Percentiles rank a stretch among this genome's conserved stretches.
These are phyloP conservation scores for Schizosaccharomyces octosporus DNA, from an alignment of 805 yeast genomes.

Conservation along the genomic window DNA sequence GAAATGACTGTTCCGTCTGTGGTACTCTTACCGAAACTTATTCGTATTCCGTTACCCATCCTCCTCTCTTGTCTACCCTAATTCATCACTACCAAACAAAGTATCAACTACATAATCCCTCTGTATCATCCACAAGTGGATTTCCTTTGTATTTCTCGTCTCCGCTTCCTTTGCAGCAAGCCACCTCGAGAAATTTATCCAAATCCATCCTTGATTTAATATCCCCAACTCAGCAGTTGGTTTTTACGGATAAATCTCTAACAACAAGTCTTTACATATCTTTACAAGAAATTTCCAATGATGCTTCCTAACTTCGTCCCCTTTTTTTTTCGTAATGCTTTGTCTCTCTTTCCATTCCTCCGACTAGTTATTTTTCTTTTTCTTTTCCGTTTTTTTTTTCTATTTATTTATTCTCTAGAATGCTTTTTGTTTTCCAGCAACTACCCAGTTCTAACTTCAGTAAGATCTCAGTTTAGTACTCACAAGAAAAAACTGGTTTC, in stretches of 20 bases:
- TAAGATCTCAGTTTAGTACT: too few relatives aligned
- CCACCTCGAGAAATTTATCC: neutral
- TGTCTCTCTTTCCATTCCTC: too few relatives aligned
- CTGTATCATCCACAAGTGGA: neutral
- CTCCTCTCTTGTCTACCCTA: neutral
- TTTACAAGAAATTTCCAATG: too few relatives aligned
- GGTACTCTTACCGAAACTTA: slow-evolving; percentile 16
- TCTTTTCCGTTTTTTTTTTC: too few relatives aligned
- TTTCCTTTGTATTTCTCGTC: neutral
- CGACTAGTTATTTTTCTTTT: too few relatives aligned
- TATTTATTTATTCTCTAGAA: too few relatives aligned
- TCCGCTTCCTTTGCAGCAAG: neutral
- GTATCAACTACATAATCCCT: neutral
- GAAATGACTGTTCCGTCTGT: slow-evolving; percentile 53
- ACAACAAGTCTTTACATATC: neutral
- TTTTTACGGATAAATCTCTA: neutral
- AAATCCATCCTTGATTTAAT: neutral
- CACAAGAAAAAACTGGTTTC: too few relatives aligned
- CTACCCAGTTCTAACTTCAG: neutral
- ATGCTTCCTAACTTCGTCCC: too few relatives aligned
- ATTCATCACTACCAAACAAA: neutral
- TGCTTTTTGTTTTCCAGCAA: too few relatives aligned
- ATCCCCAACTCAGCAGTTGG: neutral
- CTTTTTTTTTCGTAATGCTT: too few relatives aligned
- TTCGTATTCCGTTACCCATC: neutral